These are phyloP conservation scores for Capillidium heterosporum DNA, from an alignment of 371 early-diverging fungal genomes.

Conservation along the genomic window DNA sequence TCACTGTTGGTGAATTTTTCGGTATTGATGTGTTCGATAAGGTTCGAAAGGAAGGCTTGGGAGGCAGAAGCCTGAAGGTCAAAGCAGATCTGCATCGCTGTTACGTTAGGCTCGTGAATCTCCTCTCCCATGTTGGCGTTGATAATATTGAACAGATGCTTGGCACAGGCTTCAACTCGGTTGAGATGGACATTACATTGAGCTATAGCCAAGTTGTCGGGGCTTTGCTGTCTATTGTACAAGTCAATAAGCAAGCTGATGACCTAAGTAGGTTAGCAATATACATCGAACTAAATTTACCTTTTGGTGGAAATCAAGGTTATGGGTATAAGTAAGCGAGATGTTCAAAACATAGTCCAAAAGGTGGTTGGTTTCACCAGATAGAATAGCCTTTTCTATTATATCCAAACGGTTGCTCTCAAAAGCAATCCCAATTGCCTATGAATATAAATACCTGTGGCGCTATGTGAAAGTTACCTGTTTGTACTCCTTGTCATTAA, in stretches of 20 bases:
- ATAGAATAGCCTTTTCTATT: conserved; percentile 55
- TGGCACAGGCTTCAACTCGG: conserved; percentile 43
- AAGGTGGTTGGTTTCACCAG: conserved; percentile 47
- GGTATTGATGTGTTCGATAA: conserved; percentile 35
- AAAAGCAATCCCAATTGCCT: conserved; percentile 86
- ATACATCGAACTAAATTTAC: conserved; percentile 10
- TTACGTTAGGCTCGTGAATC: conserved; percentile 27
- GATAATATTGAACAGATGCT: conserved; percentile 26
- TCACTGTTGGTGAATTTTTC: neutral
- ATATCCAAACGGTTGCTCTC: conserved; percentile 82
- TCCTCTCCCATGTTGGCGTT: conserved; percentile 8
- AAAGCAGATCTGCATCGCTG: conserved; percentile 92
- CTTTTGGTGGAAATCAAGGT: conserved; percentile 65
- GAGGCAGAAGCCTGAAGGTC: conserved; percentile 89
- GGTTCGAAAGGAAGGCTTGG: conserved; percentile 72
- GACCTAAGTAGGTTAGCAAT: conserved; percentile 18
- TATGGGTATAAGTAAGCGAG: conserved; percentile 57
- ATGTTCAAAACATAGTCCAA: conserved; percentile 69
- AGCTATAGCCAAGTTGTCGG: conserved; percentile 79
- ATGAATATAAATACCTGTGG: neutral
- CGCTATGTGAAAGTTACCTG: conserved; percentile 28
- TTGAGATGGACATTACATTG: conserved; percentile 84
- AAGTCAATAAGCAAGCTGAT: conserved; percentile 65
- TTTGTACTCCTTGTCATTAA: conserved; percentile 63
- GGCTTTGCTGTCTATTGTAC: conserved; percentile 53